Conservation (phyloP, 192 early-diverging fungal species). For the Funneliformis mosseae region DNA sequence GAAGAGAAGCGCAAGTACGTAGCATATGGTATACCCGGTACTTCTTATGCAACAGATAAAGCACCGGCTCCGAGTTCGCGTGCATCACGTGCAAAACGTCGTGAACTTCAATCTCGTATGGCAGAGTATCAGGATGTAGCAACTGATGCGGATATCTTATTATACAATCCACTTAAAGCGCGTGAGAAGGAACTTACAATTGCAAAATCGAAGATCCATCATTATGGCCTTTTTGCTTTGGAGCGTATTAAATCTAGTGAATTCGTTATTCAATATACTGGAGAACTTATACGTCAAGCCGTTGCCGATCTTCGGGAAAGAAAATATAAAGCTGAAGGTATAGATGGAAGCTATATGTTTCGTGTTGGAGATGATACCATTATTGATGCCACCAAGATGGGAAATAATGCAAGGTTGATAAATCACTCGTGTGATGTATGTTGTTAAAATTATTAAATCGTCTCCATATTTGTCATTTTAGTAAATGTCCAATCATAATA, state of each 20-base stretch:
- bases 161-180: constrained; percentile 91
- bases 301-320: constrained; percentile 96
- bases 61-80: constrained; percentile 13
- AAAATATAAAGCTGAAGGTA: constrained; percentile 90
- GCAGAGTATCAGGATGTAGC: neutral
- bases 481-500: constrained; percentile 1
- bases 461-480: neutral
- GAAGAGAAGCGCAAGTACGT: constrained; percentile 69
- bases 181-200: constrained; percentile 91
- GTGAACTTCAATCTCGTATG: constrained; percentile 37
- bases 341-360: constrained; percentile 95
- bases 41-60: constrained; percentile 4
- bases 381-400: constrained; percentile 97
- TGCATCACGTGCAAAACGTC: constrained; percentile 8
- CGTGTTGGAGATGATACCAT: constrained; percentile 93
- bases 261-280: constrained; percentile 99
- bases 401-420: constrained; percentile 97
- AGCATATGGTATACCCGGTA: constrained; percentile 44
- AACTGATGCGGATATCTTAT: constrained; percentile 60
- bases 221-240: constrained; percentile 97
- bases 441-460: neutral
- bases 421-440: constrained; percentile 96
- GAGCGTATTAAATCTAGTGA: constrained; percentile 92
- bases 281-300: constrained; percentile 92
- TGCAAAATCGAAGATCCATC: constrained; percentile 93